Conservation (phyloP, 495 filamentous ascomycete genomes). For the Aspergillus cavernicola region DNA sequence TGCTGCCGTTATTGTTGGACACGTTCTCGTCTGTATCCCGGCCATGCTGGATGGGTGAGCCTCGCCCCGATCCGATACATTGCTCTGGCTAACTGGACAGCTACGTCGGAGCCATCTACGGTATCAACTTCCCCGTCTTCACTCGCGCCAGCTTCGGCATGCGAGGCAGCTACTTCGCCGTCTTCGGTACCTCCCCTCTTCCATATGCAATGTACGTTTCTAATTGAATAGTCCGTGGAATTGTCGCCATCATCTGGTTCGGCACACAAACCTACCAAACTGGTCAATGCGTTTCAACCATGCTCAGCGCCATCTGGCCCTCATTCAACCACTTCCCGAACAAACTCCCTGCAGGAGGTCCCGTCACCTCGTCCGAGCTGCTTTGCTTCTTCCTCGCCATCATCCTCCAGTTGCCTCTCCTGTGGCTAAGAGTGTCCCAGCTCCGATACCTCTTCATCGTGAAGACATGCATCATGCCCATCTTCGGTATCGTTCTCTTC, state of each 20-base stretch:
- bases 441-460: slow-evolving; percentile 56
- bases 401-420: slow-evolving; percentile 40
- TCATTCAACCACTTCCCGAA: slow-evolving; percentile 52
- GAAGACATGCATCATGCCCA: slow-evolving; percentile 52
- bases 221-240: slow-evolving; percentile 25
- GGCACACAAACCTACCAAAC: slow-evolving; percentile 41
- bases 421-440: slow-evolving; percentile 52
- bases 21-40: slow-evolving; percentile 17
- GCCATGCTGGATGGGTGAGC: slow-evolving; percentile 16
- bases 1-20: slow-evolving; percentile 12
- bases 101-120: slow-evolving; percentile 32
- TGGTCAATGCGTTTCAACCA: slow-evolving; percentile 48
- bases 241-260: slow-evolving; percentile 20
- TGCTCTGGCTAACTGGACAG: not conserved
- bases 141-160: slow-evolving; percentile 40
- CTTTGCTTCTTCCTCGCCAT: slow-evolving; percentile 50
- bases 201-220: not conserved
- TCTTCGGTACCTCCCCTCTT: slow-evolving; percentile 21
- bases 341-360: slow-evolving; percentile 37
- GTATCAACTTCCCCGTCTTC: slow-evolving; percentile 27
- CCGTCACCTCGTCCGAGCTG: slow-evolving; percentile 44
- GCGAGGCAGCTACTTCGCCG: slow-evolving; percentile 55
- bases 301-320: slow-evolving; percentile 56
- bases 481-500: slow-evolving; percentile 51
- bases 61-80: too few relatives aligned